Base-by-base conservation (phyloP, 2,329 filamentous ascomycete species). In the Akanthomyces lecanii region DNA sequence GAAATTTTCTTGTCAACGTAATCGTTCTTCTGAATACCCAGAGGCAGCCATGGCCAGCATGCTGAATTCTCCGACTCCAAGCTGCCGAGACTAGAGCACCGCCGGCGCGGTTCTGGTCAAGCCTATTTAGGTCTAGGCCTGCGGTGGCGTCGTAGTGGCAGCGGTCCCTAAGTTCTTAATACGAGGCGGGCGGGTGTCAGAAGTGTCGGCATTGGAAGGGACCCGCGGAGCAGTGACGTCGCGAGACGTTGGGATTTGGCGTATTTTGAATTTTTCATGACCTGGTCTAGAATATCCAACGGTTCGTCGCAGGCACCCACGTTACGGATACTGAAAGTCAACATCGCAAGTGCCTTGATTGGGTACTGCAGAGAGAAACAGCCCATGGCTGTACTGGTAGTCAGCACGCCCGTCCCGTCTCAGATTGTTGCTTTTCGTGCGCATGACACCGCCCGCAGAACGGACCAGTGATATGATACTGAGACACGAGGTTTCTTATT, bases 121-220 rank as follows among this genome's bases (percentile, higher is more conserved):
- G 30, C 57, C 57, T 5, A 4, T 42, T 30, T 52, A 2, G 45
- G 57, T 47, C 44, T 60, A 60, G 57, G 18, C 23, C 16, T 14
- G 36, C 14, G 21, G 57, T 60, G 57, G 57, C 57, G 57, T 60
- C 23, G 36, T 47, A 52, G 57, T 42, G 44, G 23, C 57, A 47
- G 45, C 57, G 57, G 57, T 60, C 57, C 45, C 57, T 28, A 18
- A 42, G 33, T 42, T 48, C 57, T 52, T 42, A 42, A 60, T 60
- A 60, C 57, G 57, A 60, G 57, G 57, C 40, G 1, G 6, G 14
- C 28, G 25, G 55, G 55, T 45, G 25, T 52, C 48, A 18, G 28
- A 36, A 52, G 48, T 8, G 48, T 36, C 30, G 48, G 48, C 48
- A 52, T 40, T 40, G 38, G 38, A 40, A 16, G 11, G 38, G 38